phyloP scores from a whole-genome alignment of 345 rosid species.

The Heritiera littoralis region DNA sequence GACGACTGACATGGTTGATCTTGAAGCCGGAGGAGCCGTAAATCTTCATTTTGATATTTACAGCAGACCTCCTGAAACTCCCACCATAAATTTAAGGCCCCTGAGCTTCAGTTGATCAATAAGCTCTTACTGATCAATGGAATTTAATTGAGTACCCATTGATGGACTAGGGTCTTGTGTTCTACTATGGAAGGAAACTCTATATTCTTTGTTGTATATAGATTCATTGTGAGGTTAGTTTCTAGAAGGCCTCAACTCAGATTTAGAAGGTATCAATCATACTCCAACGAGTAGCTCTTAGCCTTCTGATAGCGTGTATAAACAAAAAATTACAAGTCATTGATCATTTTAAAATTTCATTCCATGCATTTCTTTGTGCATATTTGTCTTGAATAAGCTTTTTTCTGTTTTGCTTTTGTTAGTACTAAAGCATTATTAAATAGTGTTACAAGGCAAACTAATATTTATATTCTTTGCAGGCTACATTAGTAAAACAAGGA shows the following conservation, averaged over 20 bases:
- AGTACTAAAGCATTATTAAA: background rate
- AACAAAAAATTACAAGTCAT: slow-evolving; percentile 22
- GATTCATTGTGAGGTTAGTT: slow-evolving; percentile 33
- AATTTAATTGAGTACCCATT: slow-evolving; percentile 40
- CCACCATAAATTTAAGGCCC: slow-evolving; percentile 28
- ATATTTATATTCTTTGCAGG: background rate
- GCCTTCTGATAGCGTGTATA: slow-evolving; percentile 33
- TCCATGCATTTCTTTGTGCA: slow-evolving; percentile 13
- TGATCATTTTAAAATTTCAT: slow-evolving; percentile 24
- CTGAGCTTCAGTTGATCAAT: slow-evolving; percentile 26
- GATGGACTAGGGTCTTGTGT: slow-evolving; percentile 12
- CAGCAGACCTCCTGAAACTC: slow-evolving; percentile 63
- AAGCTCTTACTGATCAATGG: slow-evolving; percentile 17
- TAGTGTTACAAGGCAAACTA: background rate
- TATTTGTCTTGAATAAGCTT: background rate
- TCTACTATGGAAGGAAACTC: slow-evolving; percentile 28
- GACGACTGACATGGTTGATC: slow-evolving; percentile 49
- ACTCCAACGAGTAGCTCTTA: slow-evolving; percentile 10
- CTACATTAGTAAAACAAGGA: background rate
- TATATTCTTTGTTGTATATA: slow-evolving; percentile 58
- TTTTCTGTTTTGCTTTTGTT: too few relatives aligned
- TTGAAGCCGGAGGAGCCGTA: slow-evolving; percentile 52
- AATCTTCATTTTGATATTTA: slow-evolving; percentile 85
- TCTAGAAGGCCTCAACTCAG: slow-evolving; percentile 26
- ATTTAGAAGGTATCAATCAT: slow-evolving; percentile 19